A percentile compares a stretch with the other conserved stretches of the same genome.
These are phyloP conservation scores for Suillus weaverae DNA, from an alignment of 768 basidiomycete species.

Conservation along the genomic window DNA sequence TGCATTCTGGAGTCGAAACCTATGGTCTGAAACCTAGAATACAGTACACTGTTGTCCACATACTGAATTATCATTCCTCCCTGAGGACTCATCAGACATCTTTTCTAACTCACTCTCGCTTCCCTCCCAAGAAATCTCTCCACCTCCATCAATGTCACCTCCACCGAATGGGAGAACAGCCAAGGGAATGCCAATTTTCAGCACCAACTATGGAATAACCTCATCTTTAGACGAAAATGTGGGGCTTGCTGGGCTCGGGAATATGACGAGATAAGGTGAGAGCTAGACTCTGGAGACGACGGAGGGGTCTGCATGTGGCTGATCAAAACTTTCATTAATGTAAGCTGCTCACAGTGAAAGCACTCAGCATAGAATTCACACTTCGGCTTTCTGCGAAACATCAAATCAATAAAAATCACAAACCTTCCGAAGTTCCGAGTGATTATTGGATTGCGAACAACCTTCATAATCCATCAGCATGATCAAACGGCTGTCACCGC, in stretches of 20 bases:
- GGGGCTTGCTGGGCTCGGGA: background rate
- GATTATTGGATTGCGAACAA: background rate
- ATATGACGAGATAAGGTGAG: background rate
- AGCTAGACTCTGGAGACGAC: background rate
- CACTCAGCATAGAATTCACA: background rate
- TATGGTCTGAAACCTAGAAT: background rate
- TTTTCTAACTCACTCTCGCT: background rate
- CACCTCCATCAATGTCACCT: background rate
- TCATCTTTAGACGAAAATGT: background rate
- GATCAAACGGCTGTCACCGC: background rate
- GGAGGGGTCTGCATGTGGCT: background rate
- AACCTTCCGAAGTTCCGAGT: background rate
- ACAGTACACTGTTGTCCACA: background rate
- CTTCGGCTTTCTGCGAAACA: background rate
- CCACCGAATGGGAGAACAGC: background rate
- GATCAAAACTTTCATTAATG: background rate
- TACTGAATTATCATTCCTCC: background rate
- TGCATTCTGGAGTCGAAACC: background rate
- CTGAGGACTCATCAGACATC: background rate
- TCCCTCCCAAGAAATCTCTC: background rate
- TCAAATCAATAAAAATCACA: background rate
- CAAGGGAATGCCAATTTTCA: background rate
- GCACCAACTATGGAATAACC: background rate
- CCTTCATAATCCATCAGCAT: background rate
- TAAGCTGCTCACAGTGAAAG: background rate